A percentile compares a stretch with the other conserved stretches of the same genome.
Conservation (phyloP, 2,329 filamentous ascomycete genomes). For the Cercospora nicotianae region DNA sequence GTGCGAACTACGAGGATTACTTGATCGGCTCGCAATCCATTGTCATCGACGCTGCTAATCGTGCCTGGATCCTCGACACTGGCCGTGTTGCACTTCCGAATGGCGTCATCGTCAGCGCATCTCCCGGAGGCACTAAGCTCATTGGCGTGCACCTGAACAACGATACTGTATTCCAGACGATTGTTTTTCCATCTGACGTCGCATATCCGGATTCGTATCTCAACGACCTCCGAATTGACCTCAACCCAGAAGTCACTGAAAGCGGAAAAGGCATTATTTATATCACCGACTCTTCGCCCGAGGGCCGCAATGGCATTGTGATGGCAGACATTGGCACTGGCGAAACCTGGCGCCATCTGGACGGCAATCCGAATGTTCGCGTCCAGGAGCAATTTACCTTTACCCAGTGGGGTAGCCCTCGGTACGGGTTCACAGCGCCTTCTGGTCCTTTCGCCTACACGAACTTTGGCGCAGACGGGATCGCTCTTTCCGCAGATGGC, state of each 20-base stretch:
- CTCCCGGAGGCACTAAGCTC: conserved; percentile 54
- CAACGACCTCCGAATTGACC: conserved; percentile 57
- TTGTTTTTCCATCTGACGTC: conserved; percentile 51
- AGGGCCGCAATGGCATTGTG: conserved; percentile 53
- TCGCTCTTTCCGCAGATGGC: conserved; percentile 52
- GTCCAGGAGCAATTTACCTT: conserved; percentile 49
- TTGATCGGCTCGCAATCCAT: conserved; percentile 55
- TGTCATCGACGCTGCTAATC: conserved; percentile 52
- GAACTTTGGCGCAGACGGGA: conserved; percentile 53
- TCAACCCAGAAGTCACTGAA: conserved; percentile 44
- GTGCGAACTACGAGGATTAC: conserved; percentile 51
- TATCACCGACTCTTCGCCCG: conserved; percentile 53
- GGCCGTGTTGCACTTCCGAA: conserved; percentile 48
- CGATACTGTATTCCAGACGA: conserved; percentile 52
- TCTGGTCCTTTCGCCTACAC: conserved; percentile 42
- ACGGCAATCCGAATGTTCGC: conserved; percentile 44
- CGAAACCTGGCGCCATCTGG: conserved; percentile 53
- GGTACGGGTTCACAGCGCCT: conserved; percentile 45
- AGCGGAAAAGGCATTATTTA: conserved; percentile 53
- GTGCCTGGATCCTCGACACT: conserved; percentile 57
- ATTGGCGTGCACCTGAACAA: conserved; percentile 50
- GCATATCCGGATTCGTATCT: conserved; percentile 53
- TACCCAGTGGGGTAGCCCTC: conserved; percentile 51
- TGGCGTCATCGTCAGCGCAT: conserved; percentile 47
- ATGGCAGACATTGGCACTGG: conserved; percentile 53